These are phyloP conservation scores for Rhinocladiella similis DNA, from an alignment of 2,329 filamentous ascomycete genomes.

Conservation along the genomic window DNA sequence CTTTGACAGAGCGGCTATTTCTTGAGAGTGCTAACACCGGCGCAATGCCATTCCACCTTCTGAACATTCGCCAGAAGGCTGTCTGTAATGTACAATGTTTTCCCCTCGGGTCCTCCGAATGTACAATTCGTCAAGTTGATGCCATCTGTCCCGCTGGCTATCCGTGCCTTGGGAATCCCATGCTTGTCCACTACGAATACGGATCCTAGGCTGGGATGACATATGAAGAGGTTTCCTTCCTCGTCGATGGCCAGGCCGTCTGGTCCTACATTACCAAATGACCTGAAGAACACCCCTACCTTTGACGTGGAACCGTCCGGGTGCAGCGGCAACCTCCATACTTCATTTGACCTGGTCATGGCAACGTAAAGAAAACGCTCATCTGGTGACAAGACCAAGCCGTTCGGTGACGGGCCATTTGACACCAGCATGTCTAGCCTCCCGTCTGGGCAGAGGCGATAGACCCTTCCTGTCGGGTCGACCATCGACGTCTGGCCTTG, in stretches of 20 bases:
- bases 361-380: conserved; percentile 3
- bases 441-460: conserved; percentile 37
- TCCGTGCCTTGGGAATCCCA: not conserved
- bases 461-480: conserved; percentile 44
- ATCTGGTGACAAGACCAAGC: conserved; percentile 28
- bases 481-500: conserved; percentile 47
- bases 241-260: not conserved
- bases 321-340: not conserved
- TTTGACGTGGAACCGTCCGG: not conserved
- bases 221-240: conserved; percentile 1
- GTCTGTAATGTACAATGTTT: no score
- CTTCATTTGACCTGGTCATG: conserved; percentile 1
- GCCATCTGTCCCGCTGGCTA: no score
- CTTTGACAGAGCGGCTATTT: no score
- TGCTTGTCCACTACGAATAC: not conserved
- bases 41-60: no score
- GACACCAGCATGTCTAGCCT: conserved; percentile 40
- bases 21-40: no score
- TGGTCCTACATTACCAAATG: not conserved
- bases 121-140: no score
- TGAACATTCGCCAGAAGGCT: no score
- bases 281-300: not conserved
- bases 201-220: not conserved
- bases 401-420: conserved; percentile 44
- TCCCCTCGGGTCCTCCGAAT: no score